phyloP scores from a whole-genome alignment of 2,329 filamentous ascomycete species.

The Alternaria tenuissima region DNA sequence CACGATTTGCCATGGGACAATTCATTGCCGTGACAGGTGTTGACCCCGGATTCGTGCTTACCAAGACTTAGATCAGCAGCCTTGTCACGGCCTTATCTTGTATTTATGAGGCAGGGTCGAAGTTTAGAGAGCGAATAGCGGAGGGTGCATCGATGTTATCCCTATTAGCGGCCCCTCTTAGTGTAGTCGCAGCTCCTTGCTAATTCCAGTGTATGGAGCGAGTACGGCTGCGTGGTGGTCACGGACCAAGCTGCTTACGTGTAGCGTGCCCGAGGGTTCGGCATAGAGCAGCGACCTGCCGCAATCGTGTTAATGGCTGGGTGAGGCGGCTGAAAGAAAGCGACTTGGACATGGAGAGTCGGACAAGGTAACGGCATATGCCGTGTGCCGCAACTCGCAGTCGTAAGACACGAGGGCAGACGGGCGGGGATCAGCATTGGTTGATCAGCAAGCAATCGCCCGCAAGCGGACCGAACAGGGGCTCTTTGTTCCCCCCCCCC shows the following conservation, averaged over 20 bases:
- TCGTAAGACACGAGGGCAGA: constrained; percentile 1
- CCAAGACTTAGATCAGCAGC: constrained; percentile 26
- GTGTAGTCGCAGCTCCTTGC: constrained; percentile 16
- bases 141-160: not conserved
- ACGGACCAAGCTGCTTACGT: constrained; percentile 25
- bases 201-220: constrained; percentile 10
- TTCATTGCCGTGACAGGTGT: constrained; percentile 13
- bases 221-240: constrained; percentile 16
- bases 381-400: not conserved
- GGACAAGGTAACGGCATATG: not conserved
- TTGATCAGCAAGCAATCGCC: constrained; percentile 19
- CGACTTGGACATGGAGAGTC: not conserved
- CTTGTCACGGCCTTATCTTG: constrained; percentile 19
- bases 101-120: not conserved
- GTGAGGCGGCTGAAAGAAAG: not conserved
- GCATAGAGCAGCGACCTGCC: constrained; percentile 27
- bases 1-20: constrained; percentile 11
- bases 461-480: constrained; percentile 24
- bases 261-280: constrained; percentile 21
- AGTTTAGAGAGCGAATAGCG: not conserved
- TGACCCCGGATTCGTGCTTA: constrained; percentile 31
- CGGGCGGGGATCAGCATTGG: constrained; percentile 8
- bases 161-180: not conserved
- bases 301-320: constrained; percentile 16
- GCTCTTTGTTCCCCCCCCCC: constrained; percentile 7